These are phyloP conservation scores for Globisporangium cylindrosporum DNA, from an alignment of 352 stramenopile genomes.

Conservation along the genomic window DNA sequence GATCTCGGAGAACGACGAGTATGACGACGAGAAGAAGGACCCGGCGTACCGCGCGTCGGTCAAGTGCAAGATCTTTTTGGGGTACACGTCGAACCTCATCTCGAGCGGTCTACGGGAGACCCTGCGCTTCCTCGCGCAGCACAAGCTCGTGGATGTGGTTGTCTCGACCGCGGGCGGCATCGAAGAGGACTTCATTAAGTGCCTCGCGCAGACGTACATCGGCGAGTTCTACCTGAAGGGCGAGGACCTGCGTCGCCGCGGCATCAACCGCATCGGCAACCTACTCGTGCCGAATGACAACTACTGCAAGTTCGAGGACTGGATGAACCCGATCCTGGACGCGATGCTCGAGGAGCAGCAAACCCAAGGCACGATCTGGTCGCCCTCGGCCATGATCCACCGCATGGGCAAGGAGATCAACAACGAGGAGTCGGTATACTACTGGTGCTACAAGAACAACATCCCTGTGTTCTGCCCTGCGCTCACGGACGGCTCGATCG, in stretches of 20 bases:
- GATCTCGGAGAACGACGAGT: slow-evolving; percentile 84
- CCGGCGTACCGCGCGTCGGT: slow-evolving; percentile 70
- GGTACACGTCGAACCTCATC: slow-evolving; percentile 99
- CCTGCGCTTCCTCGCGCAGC: slow-evolving; percentile 96
- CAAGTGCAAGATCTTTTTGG: slow-evolving; percentile 99
- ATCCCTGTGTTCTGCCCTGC: slow-evolving; percentile 99
- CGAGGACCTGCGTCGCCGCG: slow-evolving; percentile 90
- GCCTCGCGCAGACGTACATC: slow-evolving; percentile 97
- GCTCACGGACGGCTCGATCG: slow-evolving; percentile 98
- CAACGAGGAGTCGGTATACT: slow-evolving; percentile 98
- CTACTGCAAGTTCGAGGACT: slow-evolving; percentile 99
- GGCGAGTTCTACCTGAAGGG: slow-evolving; percentile 97
- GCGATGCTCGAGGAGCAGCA: slow-evolving; percentile 98
- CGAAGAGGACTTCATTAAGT: slow-evolving; percentile 99
- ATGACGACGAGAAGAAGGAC: slow-evolving; percentile 89
- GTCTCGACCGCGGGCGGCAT: slow-evolving; percentile 91
- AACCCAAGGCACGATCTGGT: slow-evolving; percentile 89
- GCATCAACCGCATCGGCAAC: slow-evolving; percentile 99
- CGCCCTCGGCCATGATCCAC: slow-evolving; percentile 97
- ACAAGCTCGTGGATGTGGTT: slow-evolving; percentile 99
- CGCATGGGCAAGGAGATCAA: slow-evolving; percentile 97
- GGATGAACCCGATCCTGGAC: slow-evolving; percentile 95
- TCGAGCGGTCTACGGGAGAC: slow-evolving; percentile 97
- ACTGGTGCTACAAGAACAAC: slow-evolving; percentile 99
- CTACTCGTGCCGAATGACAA: slow-evolving; percentile 99